Conservation (phyloP, 768 basidiomycete genomes). For the Russula ochroleuca region DNA sequence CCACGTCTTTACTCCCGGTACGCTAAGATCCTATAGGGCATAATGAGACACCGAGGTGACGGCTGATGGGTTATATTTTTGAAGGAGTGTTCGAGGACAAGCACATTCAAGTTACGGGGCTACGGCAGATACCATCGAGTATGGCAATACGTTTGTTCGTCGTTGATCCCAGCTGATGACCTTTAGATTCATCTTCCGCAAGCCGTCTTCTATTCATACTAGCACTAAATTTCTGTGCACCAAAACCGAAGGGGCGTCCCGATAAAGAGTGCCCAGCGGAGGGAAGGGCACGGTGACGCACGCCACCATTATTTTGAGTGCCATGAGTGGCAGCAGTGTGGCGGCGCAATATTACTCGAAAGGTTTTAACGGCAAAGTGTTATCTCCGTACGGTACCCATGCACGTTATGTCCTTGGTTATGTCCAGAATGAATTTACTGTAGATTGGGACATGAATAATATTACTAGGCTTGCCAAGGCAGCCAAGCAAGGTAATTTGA, state of each 20-base stretch:
- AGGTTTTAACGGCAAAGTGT: too few species aligned
- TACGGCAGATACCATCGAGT: constrained; percentile 8
- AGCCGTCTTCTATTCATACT: constrained; percentile 1
- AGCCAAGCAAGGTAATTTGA: too few species aligned
- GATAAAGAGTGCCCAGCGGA: constrained; percentile 15
- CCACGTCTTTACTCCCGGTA: constrained; percentile 1
- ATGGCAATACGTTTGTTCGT: neutral
- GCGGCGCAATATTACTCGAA: too few species aligned
- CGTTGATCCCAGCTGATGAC: neutral
- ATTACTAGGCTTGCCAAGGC: too few species aligned
- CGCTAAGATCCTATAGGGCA: neutral
- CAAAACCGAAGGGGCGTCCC: constrained; percentile 16
- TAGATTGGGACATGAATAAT: too few species aligned
- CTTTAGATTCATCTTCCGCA: constrained; percentile 13
- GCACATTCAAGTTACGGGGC: neutral
- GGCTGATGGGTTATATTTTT: neutral
- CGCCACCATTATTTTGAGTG: neutral
- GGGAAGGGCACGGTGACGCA: constrained; percentile 3
- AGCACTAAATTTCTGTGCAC: constrained; percentile 2
- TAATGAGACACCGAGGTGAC: neutral
- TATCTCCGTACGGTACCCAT: too few species aligned
- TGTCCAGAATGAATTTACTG: too few species aligned
- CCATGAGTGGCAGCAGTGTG: too few species aligned
- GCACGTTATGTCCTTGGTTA: too few species aligned
- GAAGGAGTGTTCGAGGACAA: neutral